Evolutionary conservation across 108 stramenopile genomes (phyloP), one percentile per base, ranked within the genome.

Genomic region (Asterionellopsis glacialis): DNA sequence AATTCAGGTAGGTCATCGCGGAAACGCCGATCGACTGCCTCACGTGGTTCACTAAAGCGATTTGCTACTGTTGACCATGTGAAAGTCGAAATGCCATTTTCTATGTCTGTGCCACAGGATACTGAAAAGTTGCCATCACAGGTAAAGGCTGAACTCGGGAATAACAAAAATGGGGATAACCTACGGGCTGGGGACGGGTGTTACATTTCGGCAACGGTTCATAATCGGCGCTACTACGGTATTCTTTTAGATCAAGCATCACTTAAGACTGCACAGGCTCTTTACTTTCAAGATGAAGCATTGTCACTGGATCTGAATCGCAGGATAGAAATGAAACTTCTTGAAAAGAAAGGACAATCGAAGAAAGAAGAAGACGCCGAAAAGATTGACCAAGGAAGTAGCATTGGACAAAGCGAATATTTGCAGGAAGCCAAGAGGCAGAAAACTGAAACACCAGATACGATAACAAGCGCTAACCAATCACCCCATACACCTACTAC

Each of bases 211-310:
- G 75, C 78, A 15, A 69, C 60, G 0, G 42, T 72, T 15, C 54
- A 76, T 59, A 76, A 68, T 73, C 64, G 62, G 18, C 71, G 82
- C 19, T 83, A 73, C 39, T 83, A 83, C 47, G 82, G 82, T 21
- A 52, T 76, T 15, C 44, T 83, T 18, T 41, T 83, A 18, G 77
- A 79, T 25, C 78, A 83, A 61, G 47, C 51, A 11, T 63, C 73
- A 0, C 62, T 83, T 18, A 67, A 80, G 49, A 69, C 64, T 14
- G 82, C 78, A 22, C 61, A 65, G 1, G 16, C 48, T 4, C 57
- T 74, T 44, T 65, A 69, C 40, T 76, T 83, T 39, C 71, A 70
- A 59, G 70, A 79, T 27, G 72, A 78, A 53, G 65, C 73, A 6
- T 45, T 54, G 38, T 75, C 77, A 1, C 55, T 83, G 42, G 67